A percentile compares a stretch with the other conserved stretches of the same genome.
phyloP scores from a whole-genome alignment of 441 rosid genomes.

The Corymbia calophylla region DNA sequence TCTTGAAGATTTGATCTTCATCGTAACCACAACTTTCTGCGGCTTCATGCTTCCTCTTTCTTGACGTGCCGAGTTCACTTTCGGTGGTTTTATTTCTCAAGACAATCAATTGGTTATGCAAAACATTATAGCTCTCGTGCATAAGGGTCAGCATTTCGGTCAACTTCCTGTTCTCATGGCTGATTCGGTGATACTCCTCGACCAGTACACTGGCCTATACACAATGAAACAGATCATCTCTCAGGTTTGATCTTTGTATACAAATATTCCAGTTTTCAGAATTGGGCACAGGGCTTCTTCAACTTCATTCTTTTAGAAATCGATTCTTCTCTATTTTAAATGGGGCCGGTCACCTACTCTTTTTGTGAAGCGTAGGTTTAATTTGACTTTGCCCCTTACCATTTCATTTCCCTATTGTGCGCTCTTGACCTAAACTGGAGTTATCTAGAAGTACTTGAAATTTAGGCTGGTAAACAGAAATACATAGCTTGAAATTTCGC shows the following conservation, averaged over 20 bases:
- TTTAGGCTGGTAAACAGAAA: neutral
- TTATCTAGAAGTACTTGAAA: neutral
- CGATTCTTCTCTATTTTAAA: neutral
- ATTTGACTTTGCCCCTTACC: neutral
- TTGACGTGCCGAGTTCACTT: neutral
- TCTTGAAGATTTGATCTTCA: neutral
- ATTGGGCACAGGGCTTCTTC: neutral
- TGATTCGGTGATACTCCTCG: neutral
- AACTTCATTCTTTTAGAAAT: neutral
- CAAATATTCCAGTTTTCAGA: neutral
- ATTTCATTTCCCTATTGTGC: neutral
- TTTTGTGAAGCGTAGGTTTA: neutral
- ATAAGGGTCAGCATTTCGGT: neutral
- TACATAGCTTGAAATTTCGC: neutral
- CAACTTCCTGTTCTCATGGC: slow-evolving; percentile 1
- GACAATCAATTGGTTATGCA: neutral
- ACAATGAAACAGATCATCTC: neutral
- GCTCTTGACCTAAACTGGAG: neutral
- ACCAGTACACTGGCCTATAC: neutral
- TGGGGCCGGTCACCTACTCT: neutral
- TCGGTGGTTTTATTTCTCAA: neutral
- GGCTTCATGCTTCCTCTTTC: slow-evolving; percentile 1
- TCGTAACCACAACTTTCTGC: neutral
- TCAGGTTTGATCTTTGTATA: neutral
- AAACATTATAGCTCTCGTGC: neutral